These are phyloP conservation scores for Leccinum insolens DNA, from an alignment of 1,284 basidiomycete species.

Conservation along the genomic window DNA sequence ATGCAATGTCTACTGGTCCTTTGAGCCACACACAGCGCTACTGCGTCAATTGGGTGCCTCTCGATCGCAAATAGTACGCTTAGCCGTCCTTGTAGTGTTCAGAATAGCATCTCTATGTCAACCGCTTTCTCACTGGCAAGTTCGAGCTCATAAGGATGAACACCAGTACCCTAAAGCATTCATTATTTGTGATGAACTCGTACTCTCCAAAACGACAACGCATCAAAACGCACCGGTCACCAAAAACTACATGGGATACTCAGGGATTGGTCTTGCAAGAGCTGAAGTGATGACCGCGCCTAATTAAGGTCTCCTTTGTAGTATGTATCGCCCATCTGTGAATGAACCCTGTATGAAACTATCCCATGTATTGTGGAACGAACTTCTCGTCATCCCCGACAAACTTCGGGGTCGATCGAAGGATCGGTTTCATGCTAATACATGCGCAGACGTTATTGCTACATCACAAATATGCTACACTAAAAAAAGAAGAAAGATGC, in stretches of 20 bases:
- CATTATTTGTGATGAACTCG: too few species aligned
- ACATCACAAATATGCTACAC: background rate
- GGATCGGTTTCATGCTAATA: background rate
- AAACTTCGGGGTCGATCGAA: background rate
- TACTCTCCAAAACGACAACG: background rate
- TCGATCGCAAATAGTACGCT: background rate
- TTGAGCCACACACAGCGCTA: background rate
- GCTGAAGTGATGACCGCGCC: too few species aligned
- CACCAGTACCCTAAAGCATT: background rate
- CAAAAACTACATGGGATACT: background rate
- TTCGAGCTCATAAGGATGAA: background rate
- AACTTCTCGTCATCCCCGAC: too few species aligned
- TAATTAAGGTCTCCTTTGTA: background rate
- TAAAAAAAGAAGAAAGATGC: background rate
- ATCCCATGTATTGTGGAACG: background rate
- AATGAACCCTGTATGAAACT: background rate
- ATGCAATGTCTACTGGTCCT: background rate
- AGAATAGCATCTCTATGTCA: background rate
- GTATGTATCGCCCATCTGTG: background rate
- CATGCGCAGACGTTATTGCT: background rate
- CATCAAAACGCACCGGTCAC: background rate
- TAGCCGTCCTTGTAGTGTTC: background rate
- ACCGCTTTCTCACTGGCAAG: too few species aligned
- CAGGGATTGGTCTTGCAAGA: background rate
- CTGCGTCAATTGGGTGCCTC: background rate